Conservation (phyloP, 495 filamentous ascomycete genomes). For the Rhypophila decipiens region DNA sequence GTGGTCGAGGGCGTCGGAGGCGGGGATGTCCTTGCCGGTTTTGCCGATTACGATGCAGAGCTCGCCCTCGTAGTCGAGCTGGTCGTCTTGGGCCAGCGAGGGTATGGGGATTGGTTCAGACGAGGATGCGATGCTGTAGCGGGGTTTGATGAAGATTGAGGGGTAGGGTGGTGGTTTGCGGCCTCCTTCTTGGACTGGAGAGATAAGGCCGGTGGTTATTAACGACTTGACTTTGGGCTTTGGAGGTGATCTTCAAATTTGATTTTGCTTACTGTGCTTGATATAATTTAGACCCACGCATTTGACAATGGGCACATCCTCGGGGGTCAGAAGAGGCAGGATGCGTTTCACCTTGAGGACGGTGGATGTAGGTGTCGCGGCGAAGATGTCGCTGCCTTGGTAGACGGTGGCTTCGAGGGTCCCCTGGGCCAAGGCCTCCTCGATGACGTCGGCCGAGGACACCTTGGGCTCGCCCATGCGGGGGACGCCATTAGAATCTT, state of each 20-base stretch:
- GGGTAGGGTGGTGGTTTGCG: no score
- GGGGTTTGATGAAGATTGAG: conserved; percentile 31
- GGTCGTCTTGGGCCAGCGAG: conserved; percentile 38
- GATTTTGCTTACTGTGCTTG: conserved; percentile 15
- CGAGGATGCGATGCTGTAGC: conserved; percentile 35
- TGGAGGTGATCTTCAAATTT: no score
- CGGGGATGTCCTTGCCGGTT: conserved; percentile 27
- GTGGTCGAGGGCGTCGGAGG: conserved; percentile 23
- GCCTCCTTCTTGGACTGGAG: no score
- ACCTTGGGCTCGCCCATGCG: no score
- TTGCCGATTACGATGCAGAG: conserved; percentile 33
- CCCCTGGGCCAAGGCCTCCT: no score
- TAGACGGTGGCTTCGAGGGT: no score
- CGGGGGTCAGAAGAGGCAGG: no score
- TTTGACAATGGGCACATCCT: conserved; percentile 1
- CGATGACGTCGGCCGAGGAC: no score
- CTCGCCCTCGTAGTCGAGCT: conserved; percentile 40
- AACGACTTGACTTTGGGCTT: not conserved
- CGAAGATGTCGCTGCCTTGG: no score
- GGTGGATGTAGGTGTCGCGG: no score
- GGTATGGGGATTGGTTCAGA: conserved; percentile 21
- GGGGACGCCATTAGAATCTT: no score
- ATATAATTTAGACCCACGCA: conserved; percentile 21
- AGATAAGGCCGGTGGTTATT: conserved; percentile 22
- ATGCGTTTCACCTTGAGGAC: no score